Conservation (phyloP, 768 basidiomycete genomes). For the Boletus rubescentipes region DNA sequence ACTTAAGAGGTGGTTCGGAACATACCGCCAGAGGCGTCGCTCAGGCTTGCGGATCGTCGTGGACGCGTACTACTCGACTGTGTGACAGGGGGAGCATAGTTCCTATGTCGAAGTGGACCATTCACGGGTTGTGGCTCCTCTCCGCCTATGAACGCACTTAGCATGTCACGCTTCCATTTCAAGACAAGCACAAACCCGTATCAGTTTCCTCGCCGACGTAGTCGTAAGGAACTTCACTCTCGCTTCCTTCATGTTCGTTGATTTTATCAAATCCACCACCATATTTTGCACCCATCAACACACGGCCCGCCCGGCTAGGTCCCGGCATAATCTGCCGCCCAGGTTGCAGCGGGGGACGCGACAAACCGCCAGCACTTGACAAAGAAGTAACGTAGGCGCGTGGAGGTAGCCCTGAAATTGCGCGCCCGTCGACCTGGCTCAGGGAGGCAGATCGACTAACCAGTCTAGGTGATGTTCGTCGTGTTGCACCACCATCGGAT, state of each 20-base stretch:
- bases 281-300: conserved; percentile 43
- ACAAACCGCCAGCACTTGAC: conserved; percentile 36
- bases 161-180: conserved; percentile 12
- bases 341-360: conserved; percentile 39
- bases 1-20: conserved; percentile 27
- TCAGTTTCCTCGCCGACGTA: conserved; percentile 40
- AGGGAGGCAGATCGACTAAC: conserved; percentile 33
- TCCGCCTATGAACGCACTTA: conserved; percentile 31
- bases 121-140: conserved; percentile 30
- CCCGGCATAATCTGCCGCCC: conserved; percentile 45
- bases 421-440: conserved; percentile 35
- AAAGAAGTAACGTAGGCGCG: conserved; percentile 31
- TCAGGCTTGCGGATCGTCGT: conserved; percentile 75
- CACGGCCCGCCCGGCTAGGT: conserved; percentile 47
- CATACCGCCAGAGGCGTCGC: conserved; percentile 48
- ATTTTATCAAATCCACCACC: conserved; percentile 48
- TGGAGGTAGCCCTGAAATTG: conserved; percentile 33
- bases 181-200: conserved; percentile 30
- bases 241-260: conserved; percentile 43
- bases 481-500: conserved; percentile 23
- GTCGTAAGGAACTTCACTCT: conserved; percentile 37
- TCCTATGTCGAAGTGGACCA: conserved; percentile 28
- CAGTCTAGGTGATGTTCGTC: conserved; percentile 28
- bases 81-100: conserved; percentile 23
- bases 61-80: conserved; percentile 53